Evolutionary conservation across 2,329 filamentous ascomycete genomes (phyloP).

Genomic region (Alternaria sp.): DNA sequence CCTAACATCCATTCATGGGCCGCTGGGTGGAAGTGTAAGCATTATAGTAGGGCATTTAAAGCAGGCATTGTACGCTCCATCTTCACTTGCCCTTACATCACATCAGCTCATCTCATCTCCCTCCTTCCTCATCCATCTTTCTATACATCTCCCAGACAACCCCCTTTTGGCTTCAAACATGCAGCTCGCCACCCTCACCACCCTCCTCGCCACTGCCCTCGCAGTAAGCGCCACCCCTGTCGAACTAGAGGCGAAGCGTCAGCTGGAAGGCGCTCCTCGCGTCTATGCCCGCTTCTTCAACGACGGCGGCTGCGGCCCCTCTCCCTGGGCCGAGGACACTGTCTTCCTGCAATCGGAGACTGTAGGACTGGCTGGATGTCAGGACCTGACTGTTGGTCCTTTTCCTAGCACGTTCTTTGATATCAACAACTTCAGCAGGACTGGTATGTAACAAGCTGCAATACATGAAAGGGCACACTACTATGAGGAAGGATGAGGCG

Average conservation of each 20-base stretch:
- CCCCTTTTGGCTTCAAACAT: not conserved
- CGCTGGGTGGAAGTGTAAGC: not conserved
- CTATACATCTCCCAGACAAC: not conserved
- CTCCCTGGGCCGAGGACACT: slow-evolving; percentile 18
- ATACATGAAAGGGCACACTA: not conserved
- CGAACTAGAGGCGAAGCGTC: slow-evolving; percentile 11
- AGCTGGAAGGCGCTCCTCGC: slow-evolving; percentile 15
- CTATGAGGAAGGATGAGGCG: too few relatives aligned
- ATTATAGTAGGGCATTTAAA: not conserved
- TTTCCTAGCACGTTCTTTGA: slow-evolving; percentile 19
- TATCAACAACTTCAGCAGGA: slow-evolving; percentile 16
- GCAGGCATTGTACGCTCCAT: not conserved
- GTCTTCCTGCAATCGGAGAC: slow-evolving; percentile 17
- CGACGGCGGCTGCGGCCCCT: slow-evolving; percentile 14
- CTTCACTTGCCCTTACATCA: not conserved
- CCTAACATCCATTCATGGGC: not conserved
- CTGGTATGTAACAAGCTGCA: slow-evolving; percentile 1
- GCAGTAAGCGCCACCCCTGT: slow-evolving; percentile 11
- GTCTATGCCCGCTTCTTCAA: slow-evolving; percentile 23
- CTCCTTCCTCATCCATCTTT: not conserved
- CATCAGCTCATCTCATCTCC: not conserved
- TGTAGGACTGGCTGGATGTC: slow-evolving; percentile 13
- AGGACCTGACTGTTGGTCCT: slow-evolving; percentile 17
- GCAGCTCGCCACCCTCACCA: slow-evolving; percentile 14
- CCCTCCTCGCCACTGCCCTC: slow-evolving; percentile 13